Evolutionary conservation across 2,329 filamentous ascomycete species (phyloP), one percentile per base, ranked within the genome.

Genomic region (Xylaria multiplex): DNA sequence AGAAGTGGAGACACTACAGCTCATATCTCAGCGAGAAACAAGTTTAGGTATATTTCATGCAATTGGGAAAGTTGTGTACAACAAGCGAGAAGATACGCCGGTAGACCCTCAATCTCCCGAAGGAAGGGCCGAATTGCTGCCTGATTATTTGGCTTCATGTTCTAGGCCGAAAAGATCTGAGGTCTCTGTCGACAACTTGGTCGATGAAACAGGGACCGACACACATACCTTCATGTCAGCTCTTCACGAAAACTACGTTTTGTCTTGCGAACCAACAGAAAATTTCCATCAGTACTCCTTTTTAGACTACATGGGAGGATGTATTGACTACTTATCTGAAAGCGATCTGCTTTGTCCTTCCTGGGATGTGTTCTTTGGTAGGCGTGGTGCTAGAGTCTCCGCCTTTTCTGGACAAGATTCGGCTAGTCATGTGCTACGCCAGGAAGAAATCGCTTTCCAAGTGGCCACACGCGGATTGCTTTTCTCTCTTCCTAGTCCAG

Each of bases 31-130:
- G 74, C 88, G 96, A 62, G 96, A 98, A 80, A 90, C 92, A 16
- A 97, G 91, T 69, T 83, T 99, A 2, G 96, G 95, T 1, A 93
- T 99, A 57, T 99, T 99, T 75, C 96, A 99, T 77, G 93, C 96
- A 0, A 92, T 98, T 13, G 96, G 95, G 3, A 97, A 96, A 76
- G 92, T 99, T 2, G 90, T 98, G 0, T 97, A 98, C 81, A 99
- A 99, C 81, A 99, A 97, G 77, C 87, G 96, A 52, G 86, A 91
- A 24, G 88, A 90, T 32, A 76, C 67, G 52, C 78, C 79, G 3
- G 79, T 83, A 13, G 71, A 77, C 8, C 75, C 76, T 8, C 43
- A 68, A 19, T 74, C 75, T 16, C 63, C 64, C 8, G 79, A 83
- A 37, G 76, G 78, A 2, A 78, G 79, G 19, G 81, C 81, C 3